These are phyloP conservation scores for Lomentospora prolificans DNA, from an alignment of 2,329 filamentous ascomycete genomes.

Conservation along the genomic window DNA sequence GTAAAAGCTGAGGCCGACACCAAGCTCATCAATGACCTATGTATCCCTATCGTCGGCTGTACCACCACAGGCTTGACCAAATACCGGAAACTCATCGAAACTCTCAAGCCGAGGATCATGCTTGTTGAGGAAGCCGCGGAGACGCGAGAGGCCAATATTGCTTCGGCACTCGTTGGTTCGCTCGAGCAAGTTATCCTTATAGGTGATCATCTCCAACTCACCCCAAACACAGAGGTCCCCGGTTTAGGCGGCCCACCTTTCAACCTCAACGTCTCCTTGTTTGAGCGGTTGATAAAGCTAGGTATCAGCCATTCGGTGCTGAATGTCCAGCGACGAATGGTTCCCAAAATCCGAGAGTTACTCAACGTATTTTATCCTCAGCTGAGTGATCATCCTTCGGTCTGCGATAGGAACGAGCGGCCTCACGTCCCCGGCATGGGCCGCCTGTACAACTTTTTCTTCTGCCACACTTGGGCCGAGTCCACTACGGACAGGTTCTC, in stretches of 20 bases:
- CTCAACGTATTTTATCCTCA: conserved; percentile 37
- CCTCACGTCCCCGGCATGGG: conserved; percentile 37
- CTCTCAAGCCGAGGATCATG: conserved; percentile 55
- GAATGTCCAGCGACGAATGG: conserved; percentile 55
- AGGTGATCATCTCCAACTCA: conserved; percentile 73
- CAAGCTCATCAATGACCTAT: conserved; percentile 23
- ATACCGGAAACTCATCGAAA: conserved; percentile 60
- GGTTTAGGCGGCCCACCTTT: conserved; percentile 52
- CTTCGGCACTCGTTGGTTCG: conserved; percentile 38
- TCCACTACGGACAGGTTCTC: conserved; percentile 52
- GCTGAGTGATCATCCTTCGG: conserved; percentile 33
- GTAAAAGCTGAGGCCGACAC: conserved; percentile 50
- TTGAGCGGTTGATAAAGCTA: conserved; percentile 66
- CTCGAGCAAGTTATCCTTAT: conserved; percentile 49
- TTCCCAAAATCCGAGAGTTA: conserved; percentile 32
- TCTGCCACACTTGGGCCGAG: conserved; percentile 50
- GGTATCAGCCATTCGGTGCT: conserved; percentile 54
- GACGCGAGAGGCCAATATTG: conserved; percentile 54
- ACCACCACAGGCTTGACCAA: conserved; percentile 78
- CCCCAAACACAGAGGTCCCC: conserved; percentile 55
- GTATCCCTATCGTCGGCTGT: conserved; percentile 46
- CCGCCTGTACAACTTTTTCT: conserved; percentile 27
- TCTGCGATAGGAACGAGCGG: conserved; percentile 21
- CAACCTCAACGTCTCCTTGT: conserved; percentile 64
- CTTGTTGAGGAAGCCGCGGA: conserved; percentile 77